Base-by-base conservation (phyloP, 495 filamentous ascomycete species). In the Hyaloscypha hepaticicola region DNA sequence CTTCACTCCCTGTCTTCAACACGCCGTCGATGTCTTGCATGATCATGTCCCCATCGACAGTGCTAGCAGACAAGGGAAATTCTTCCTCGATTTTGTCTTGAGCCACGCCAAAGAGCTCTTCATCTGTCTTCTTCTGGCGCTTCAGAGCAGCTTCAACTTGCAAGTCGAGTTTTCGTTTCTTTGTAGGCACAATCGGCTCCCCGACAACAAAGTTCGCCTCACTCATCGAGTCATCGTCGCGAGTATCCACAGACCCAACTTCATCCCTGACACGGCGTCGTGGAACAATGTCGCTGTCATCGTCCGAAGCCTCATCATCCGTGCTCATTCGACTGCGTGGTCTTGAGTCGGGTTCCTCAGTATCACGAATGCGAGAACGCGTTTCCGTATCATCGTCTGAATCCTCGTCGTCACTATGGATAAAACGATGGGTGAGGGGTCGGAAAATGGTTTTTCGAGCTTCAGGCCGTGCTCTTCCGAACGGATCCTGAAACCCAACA, bases 321-420 rank as follows among this genome's bases (percentile, higher is more conserved):
- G 86, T 85, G 69, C 87, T 90, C 80, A 90, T 85, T 12, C 89
- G 88, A 72, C 92, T 96, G 14, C 87, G 78, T 19, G 92, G 88
- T 21, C 91, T 81, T 62, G 92, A 96, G 53, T 94, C 92, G 55
- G 86, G 85, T 62, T 95, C 92, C 71, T 94, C 91, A 0, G 88
- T 92, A 68, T 95, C 90, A 55, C 86, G 78, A 7, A 81, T 83
- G 26, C 88, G 73, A 29, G 89, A 88, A 64, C 88, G 84, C 49
- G 84, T 81, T 53, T 88, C 85, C 16, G 81, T 85, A 64, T 87
- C 86, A 61, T 87, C 85, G 65, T 88, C 85, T 1, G 85, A 88
- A 70, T 87, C 84, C 21, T 76, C 72, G 27, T 83, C 83, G n/a
- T 81, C 79, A 53, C 70, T 68, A 11, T 84, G 78, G 65, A 85